Evolutionary conservation across 2,329 filamentous ascomycete genomes (phyloP).

Genomic region (Colletotrichum godetiae): DNA sequence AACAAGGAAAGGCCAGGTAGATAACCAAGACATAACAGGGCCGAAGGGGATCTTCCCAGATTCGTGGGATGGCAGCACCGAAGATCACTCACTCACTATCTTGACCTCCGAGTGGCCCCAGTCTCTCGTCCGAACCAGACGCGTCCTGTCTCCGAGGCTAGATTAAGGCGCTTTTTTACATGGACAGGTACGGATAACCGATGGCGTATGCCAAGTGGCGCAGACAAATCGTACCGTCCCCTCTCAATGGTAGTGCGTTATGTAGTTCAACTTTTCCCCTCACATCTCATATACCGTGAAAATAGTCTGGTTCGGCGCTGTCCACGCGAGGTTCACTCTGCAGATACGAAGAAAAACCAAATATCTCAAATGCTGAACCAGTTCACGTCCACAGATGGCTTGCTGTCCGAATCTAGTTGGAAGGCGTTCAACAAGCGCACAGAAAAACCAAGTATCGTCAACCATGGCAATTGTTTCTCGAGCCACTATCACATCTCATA

Average conservation of each 20-base stretch:
- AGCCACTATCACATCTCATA: constrained; percentile 2
- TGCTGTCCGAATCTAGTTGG: not conserved
- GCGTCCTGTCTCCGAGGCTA: not conserved
- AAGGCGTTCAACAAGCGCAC: not conserved
- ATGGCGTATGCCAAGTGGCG: constrained; percentile 1
- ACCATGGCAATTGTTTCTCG: not conserved
- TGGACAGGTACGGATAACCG: not conserved
- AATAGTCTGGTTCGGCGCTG: not conserved
- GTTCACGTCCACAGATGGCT: not conserved
- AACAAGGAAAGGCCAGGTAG: constrained; percentile 4
- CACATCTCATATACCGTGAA: not conserved
- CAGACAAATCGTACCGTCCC: not conserved
- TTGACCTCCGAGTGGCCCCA: not conserved
- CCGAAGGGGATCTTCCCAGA: constrained; percentile 21
- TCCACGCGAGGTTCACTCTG: constrained; percentile 13
- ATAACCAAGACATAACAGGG: constrained; percentile 18
- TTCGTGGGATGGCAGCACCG: constrained; percentile 6
- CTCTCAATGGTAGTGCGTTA: not conserved
- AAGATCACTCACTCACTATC: not conserved
- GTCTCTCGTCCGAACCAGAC: not conserved
- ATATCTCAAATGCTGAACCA: not conserved
- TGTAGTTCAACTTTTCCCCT: not conserved
- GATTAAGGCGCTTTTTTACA: not conserved
- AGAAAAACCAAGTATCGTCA: constrained; percentile 11
- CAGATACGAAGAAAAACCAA: constrained; percentile 27